Conservation (phyloP, 768 basidiomycete genomes). For the Tylopilus sp. region DNA sequence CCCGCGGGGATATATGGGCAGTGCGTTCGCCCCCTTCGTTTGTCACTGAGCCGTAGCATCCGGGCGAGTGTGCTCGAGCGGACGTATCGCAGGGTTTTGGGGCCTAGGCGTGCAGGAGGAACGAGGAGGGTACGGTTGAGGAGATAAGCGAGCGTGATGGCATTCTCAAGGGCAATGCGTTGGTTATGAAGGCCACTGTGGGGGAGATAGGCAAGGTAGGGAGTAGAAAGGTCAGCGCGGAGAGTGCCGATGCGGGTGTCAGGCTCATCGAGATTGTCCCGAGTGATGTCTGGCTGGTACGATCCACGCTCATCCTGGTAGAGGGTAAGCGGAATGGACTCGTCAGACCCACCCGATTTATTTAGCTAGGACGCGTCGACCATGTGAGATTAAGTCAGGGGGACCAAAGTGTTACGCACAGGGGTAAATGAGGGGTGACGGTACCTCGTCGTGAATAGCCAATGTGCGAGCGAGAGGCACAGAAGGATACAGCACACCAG, state of each 20-base stretch:
- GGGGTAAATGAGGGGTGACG: constrained; percentile 23
- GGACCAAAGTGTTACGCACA: constrained; percentile 16
- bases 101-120: constrained; percentile 70
- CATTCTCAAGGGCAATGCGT: constrained; percentile 84
- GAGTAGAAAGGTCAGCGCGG: constrained; percentile 29
- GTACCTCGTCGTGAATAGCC: constrained; percentile 64
- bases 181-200: constrained; percentile 87
- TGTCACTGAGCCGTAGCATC: constrained; percentile 46
- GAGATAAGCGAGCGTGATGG: constrained; percentile 62
- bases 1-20: constrained; percentile 40
- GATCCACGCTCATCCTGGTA: not conserved
- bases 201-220: constrained; percentile 71
- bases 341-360: constrained; percentile 1
- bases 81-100: constrained; percentile 57
- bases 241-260: constrained; percentile 6
- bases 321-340: not conserved
- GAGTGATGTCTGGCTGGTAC: constrained; percentile 10
- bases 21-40: constrained; percentile 45
- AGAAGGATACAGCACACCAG: constrained; percentile 46
- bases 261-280: constrained; percentile 32
- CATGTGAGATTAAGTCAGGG: constrained; percentile 16
- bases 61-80: constrained; percentile 46
- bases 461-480: constrained; percentile 61
- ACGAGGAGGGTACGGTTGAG: constrained; percentile 77
- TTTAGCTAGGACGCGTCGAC: constrained; percentile 19